These are phyloP conservation scores for Chytriomyces sp. DNA, from an alignment of 192 early-diverging fungal genomes.

Conservation along the genomic window DNA sequence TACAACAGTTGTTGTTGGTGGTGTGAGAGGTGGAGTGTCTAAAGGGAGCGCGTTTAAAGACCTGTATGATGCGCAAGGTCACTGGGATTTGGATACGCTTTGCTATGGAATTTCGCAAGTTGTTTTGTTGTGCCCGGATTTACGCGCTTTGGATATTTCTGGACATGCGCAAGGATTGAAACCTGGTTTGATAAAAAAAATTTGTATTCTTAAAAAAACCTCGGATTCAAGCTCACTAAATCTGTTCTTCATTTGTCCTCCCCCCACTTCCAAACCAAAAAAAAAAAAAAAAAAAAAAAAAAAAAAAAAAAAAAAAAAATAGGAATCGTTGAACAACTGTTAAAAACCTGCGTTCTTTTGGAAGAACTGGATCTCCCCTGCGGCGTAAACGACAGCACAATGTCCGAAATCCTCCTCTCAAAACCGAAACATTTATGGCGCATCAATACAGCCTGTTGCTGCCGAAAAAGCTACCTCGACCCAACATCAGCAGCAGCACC, in stretches of 20 bases:
- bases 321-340: conserved; percentile 20
- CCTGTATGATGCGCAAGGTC: not conserved
- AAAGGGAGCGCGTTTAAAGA: conserved; percentile 7
- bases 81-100: conserved; percentile 21
- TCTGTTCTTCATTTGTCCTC: too few relatives aligned
- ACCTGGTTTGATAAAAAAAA: too few relatives aligned
- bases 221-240: too few relatives aligned
- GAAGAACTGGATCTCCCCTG: conserved; percentile 40
- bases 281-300: too few relatives aligned
- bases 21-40: not conserved
- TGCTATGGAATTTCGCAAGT: conserved; percentile 7
- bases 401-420: conserved; percentile 27
- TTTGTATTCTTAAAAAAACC: too few relatives aligned
- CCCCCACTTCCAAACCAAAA: too few relatives aligned
- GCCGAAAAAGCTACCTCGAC: conserved; percentile 16
- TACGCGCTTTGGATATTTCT: conserved; percentile 34
- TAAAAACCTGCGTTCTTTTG: conserved; percentile 7
- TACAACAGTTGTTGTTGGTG: not conserved
- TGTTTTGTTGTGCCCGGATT: conserved; percentile 3
- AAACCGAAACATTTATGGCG: conserved; percentile 34
- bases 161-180: conserved; percentile 29
- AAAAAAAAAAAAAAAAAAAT: not conserved
- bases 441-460: conserved; percentile 23
- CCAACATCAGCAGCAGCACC: not conserved
- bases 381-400: conserved; percentile 24